phyloP scores from a whole-genome alignment of 495 filamentous ascomycete genomes.

The Staphylotrichum tortipilum region DNA sequence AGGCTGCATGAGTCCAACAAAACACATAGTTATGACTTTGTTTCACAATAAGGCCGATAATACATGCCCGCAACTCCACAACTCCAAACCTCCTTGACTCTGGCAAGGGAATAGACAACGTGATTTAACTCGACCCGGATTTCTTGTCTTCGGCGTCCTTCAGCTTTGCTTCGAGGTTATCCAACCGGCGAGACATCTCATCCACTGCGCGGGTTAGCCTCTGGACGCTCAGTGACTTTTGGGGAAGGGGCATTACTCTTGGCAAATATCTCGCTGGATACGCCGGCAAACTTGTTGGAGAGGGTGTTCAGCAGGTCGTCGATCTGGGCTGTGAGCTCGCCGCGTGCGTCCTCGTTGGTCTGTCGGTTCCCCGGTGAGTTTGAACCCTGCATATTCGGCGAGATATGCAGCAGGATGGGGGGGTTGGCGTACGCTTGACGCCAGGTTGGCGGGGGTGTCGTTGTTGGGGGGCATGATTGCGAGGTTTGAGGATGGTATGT shows the following conservation, averaged over 20 bases:
- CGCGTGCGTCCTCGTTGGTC: constrained; percentile 33
- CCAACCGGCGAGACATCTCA: constrained; percentile 84
- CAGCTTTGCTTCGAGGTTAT: constrained; percentile 74
- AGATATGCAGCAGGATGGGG: too few relatives aligned
- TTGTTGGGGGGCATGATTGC: constrained; percentile 24
- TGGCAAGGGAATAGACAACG: too few relatives aligned
- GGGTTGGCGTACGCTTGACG: constrained; percentile 24
- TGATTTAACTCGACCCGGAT: constrained; percentile 6
- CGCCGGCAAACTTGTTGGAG: constrained; percentile 70
- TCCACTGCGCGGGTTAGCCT: constrained; percentile 55
- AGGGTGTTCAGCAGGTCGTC: constrained; percentile 80
- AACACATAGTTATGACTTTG: background rate
- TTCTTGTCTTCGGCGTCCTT: constrained; percentile 42
- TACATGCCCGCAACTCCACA: too few relatives aligned
- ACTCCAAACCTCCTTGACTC: too few relatives aligned
- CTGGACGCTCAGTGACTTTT: background rate
- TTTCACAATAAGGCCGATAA: too few relatives aligned
- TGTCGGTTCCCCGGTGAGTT: constrained; percentile 4
- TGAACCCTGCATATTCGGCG: too few relatives aligned
- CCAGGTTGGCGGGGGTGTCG: constrained; percentile 20
- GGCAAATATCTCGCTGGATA: constrained; percentile 75
- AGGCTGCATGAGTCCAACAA: too few relatives aligned
- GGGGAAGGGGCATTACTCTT: constrained; percentile 56
- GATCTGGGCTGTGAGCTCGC: constrained; percentile 66
- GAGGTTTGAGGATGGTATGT: background rate